These are phyloP conservation scores for Rhodomyrtus tomentosa DNA, from an alignment of 345 rosid genomes.

Conservation along the genomic window DNA sequence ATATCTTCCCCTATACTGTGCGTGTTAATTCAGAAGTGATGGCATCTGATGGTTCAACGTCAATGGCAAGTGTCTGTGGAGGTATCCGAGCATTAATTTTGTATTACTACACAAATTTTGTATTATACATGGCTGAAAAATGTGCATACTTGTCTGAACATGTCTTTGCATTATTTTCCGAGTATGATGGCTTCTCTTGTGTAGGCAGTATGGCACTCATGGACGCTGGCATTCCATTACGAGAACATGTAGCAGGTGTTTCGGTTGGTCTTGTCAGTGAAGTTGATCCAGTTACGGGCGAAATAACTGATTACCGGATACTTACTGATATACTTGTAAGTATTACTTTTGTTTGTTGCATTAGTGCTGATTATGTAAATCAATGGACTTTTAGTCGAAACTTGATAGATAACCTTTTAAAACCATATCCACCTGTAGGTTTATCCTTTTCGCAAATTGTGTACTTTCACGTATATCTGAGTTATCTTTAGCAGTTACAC, in stretches of 20 bases:
- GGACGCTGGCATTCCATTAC: constrained; percentile 90
- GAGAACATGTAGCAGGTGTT: constrained; percentile 93
- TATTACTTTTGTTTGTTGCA: background rate
- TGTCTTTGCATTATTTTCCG: background rate
- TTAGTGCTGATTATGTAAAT: background rate
- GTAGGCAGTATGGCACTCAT: constrained; percentile 97
- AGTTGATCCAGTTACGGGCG: constrained; percentile 63
- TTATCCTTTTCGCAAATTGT: background rate
- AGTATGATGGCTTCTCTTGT: background rate
- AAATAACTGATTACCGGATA: constrained; percentile 67
- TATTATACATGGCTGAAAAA: background rate
- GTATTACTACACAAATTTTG: background rate
- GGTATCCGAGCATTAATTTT: constrained; percentile 24
- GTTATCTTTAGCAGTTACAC: background rate
- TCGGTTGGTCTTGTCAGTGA: constrained; percentile 92
- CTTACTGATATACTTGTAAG: constrained; percentile 91
- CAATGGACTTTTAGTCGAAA: background rate
- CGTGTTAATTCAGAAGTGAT: constrained; percentile 93
- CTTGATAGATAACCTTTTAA: background rate
- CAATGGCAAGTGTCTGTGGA: constrained; percentile 98
- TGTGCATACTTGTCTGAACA: background rate
- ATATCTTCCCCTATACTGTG: constrained; percentile 63
- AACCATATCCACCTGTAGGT: background rate
- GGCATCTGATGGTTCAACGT: constrained; percentile 99
- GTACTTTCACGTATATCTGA: background rate